Base-by-base conservation (phyloP, 208 protist species). In the Wallacemonas sp. region DNA sequence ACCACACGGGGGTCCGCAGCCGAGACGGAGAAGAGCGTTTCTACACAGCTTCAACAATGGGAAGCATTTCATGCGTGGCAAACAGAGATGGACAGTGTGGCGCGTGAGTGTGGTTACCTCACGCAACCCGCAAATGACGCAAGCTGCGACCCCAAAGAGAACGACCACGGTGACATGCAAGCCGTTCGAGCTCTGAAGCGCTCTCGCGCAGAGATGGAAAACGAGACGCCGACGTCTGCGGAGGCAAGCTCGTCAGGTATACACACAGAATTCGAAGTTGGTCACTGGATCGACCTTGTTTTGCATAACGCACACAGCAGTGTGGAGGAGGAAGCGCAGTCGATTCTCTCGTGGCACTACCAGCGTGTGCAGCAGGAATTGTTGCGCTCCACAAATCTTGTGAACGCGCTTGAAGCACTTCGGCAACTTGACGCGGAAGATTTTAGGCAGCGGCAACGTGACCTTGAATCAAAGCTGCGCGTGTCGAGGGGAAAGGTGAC, bases 311-410 rank as follows among this genome's bases (percentile, higher is more conserved):
- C 51, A 19, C 24, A 58, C 28, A 31, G 30, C 28, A 58, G 41
- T 2, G 15, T 21, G 4, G 51, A 58, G 30, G 51, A 58, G 28
- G 51, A 58, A 21, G 19, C 51, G 5, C 51, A 58, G n/a, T 9
- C 30, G 2, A 39, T 54, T 27, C 33, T 65, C 24, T 12, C 61
- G 26, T 14, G 45, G 1, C 34, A 30, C 9, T 42, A 65, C 33
- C 56, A 63, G 26, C 3, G 41, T 15, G 42, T 26, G 2, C 66
- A 71, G 56, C 12, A 34, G 42, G 66, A 63, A 21, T 8, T 61
- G 26, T 19, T 65, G 19, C 47, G 17, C 41, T 15, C 51, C 6
- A 39, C 30, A 2, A 38, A 34, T 21, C 8, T 31, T 26, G 31
- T 58, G 8, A 2, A 39, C 2, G 1, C 33, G 17, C 26, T 58